These are phyloP conservation scores for Chondrus crispus DNA, from an alignment of 23 red algal genomes.

Conservation along the genomic window DNA sequence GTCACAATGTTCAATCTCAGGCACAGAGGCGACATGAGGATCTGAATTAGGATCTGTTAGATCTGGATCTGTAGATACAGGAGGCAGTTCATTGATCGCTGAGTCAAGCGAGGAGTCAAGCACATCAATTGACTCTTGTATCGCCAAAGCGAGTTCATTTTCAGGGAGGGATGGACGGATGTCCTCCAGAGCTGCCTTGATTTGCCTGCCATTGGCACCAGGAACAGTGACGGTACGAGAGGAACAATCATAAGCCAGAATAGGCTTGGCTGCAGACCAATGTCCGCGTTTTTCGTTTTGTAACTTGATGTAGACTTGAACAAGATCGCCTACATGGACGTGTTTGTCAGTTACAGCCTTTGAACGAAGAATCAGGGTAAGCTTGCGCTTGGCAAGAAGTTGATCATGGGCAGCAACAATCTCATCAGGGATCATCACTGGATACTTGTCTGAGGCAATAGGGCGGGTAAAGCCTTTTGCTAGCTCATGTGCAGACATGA, in stretches of 20 bases:
- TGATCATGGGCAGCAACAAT: neutral
- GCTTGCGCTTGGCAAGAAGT: constrained; percentile 11
- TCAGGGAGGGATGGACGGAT: neutral
- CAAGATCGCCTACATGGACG: neutral
- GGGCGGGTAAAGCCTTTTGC: constrained; percentile 5
- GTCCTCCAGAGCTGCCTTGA: constrained; percentile 1
- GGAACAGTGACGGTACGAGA: neutral
- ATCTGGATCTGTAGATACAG: too few species aligned
- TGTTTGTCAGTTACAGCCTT: neutral
- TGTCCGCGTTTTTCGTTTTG: neutral
- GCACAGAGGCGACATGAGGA: too few species aligned
- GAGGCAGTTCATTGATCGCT: too few species aligned
- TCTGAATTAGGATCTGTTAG: too few species aligned
- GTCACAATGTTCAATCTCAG: too few species aligned
- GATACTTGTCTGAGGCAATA: neutral
- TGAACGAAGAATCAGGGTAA: constrained; percentile 29
- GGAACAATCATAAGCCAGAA: neutral
- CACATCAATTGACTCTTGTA: constrained; percentile 7
- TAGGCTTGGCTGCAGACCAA: neutral
- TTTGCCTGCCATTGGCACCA: neutral
- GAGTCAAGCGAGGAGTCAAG: too few species aligned
- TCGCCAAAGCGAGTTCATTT: neutral
- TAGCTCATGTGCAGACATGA: constrained; percentile 12
- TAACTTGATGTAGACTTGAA: constrained; percentile 11
- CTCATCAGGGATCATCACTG: neutral